phyloP scores from a whole-genome alignment of 164 flowering plant genomes.

The Tetracentron sinense region DNA sequence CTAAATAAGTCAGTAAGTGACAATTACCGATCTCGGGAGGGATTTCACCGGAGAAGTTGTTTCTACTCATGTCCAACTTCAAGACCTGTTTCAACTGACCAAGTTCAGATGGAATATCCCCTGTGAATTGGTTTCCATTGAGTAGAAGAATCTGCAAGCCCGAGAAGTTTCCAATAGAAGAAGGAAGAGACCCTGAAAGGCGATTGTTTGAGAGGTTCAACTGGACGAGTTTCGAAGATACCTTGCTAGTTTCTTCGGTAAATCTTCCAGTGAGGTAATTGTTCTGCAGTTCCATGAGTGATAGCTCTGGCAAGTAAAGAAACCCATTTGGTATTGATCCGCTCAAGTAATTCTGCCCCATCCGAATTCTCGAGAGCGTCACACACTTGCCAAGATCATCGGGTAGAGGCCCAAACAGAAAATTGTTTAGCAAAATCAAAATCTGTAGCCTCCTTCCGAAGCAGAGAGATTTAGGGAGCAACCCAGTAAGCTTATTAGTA shows the following conservation, averaged over 20 bases:
- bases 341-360: constrained; percentile 53
- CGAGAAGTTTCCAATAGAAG: constrained; percentile 47
- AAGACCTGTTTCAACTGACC: constrained; percentile 39
- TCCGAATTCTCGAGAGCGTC: constrained; percentile 42
- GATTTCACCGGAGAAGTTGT: constrained; percentile 54
- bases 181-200: constrained; percentile 50
- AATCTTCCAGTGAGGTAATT: constrained; percentile 48
- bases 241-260: constrained; percentile 21
- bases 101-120: constrained; percentile 53
- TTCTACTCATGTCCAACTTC: constrained; percentile 46
- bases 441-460: constrained; percentile 39
- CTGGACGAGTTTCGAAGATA: constrained; percentile 38
- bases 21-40: constrained; percentile 51
- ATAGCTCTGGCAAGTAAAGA: constrained; percentile 49
- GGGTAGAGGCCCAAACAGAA: constrained; percentile 61
- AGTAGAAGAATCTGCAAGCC: constrained; percentile 48
- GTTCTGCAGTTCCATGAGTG: constrained; percentile 52
- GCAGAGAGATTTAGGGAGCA: constrained; percentile 46
- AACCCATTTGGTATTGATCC: constrained; percentile 56
- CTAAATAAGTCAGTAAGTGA: constrained; percentile 42
- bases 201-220: constrained; percentile 54
- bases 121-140: constrained; percentile 46
- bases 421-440: constrained; percentile 53
- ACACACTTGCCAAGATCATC: constrained; percentile 49
- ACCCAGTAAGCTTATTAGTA: constrained; percentile 57